Base-by-base conservation (phyloP, 257 asterid species). In the Paraleonurus japonicus region DNA sequence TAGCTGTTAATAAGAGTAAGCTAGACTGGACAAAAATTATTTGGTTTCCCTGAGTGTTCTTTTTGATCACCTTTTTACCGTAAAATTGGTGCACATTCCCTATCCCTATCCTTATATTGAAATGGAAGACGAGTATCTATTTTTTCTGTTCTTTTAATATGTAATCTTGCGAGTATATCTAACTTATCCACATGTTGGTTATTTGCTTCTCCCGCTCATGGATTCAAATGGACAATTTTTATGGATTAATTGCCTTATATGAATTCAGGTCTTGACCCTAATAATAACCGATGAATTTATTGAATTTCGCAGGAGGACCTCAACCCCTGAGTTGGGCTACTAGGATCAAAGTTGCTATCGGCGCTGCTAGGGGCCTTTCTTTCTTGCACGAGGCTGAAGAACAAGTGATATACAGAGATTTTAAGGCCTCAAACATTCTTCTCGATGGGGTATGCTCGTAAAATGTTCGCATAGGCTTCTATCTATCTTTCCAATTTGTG, bases 341-440 rank as follows among this genome's bases (percentile, higher is more conserved):
- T 9, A 79, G 96, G 69, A 81, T 90, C 70, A 88, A 86, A 77
- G 90, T 90, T 35, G 92, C 95, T 15, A 75, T 83, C 2, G 95
- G 85, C 68, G 95, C 95, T 68, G 96, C 96, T 5, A 80, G 84
- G 62, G 92, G 96, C 61, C 96, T 90, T 67, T 70, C 88, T 24
- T 86, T 86, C 85, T 81, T 90, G 61, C 96, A 90, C 35, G 80
- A 64, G 37, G 70, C 57, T 23, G 70, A 85, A 58, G 82, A 81
- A 37, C 86, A 76, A 73, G 85, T 87, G 48, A 84, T 90, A 26
- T 87, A 84, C 71, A 69, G 96, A 45, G 95, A 81, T 60, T 90
- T 88, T 53, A 90, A 84, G 79, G 87, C 95, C 54, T 83, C 96
- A 12, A 86, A 86, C 70, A 88, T 90, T 72, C 90, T 88, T 55